phyloP scores from a whole-genome alignment of 306 rosid species.

The Trifolium subterraneum region DNA sequence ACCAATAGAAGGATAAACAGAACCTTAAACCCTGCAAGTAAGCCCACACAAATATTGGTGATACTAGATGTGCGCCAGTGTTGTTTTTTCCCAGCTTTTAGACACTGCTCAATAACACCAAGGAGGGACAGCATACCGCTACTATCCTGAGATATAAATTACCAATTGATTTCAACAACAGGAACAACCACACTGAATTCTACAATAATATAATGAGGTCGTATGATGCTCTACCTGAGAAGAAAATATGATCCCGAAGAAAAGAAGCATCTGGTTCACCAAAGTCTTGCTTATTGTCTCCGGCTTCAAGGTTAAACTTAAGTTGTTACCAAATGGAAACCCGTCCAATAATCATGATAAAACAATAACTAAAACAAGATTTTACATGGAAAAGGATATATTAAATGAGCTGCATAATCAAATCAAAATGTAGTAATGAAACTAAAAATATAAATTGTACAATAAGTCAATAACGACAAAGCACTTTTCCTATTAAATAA shows the following conservation, averaged over 20 bases:
- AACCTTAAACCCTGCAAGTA: conserved; percentile 95
- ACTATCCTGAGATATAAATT: conserved; percentile 68
- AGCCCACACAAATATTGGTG: conserved; percentile 90
- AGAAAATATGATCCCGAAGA: conserved; percentile 89
- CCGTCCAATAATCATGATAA: conserved; percentile 14
- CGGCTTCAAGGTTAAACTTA: conserved; percentile 72
- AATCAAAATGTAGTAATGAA: conserved; percentile 15
- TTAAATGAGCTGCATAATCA: conserved; percentile 27
- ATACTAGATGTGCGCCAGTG: conserved; percentile 83
- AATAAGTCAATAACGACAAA: conserved; percentile 1
- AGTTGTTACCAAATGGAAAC: conserved; percentile 48
- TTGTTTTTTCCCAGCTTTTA: conserved; percentile 93
- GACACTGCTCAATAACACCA: conserved; percentile 83
- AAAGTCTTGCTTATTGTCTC: conserved; percentile 90
- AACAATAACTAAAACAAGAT: conserved; percentile 24
- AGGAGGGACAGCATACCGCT: conserved; percentile 89
- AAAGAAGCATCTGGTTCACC: conserved; percentile 98
- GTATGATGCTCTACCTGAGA: conserved; percentile 70
- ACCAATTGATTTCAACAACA: conserved; percentile 45
- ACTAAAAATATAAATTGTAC: conserved; percentile 3
- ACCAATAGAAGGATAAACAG: conserved; percentile 40
- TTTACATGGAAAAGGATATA: conserved; percentile 5
- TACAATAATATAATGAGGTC: conserved; percentile 33
- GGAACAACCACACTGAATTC: conserved; percentile 27
- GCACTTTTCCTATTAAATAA: conserved; percentile 5